Conservation (phyloP, 2,329 filamentous ascomycete species). For the Ceratocystiopsis minuta region DNA sequence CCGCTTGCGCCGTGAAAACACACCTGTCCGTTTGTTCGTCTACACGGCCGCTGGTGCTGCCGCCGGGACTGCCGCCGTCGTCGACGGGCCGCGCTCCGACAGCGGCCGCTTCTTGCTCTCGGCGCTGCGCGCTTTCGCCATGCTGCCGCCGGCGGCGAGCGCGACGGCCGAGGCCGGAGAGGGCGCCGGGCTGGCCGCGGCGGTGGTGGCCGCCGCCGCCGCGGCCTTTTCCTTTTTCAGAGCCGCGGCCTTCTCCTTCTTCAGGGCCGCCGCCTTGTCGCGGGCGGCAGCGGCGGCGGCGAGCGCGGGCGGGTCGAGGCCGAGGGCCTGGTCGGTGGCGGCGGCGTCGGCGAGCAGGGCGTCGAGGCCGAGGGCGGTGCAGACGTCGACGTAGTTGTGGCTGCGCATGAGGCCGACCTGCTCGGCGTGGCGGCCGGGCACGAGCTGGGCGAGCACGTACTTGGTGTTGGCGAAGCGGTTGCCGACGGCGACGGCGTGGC, state of each 20-base stretch:
- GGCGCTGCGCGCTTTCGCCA: conserved; percentile 18
- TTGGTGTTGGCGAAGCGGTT: conserved; percentile 91
- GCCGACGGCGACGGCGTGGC: conserved; percentile 53
- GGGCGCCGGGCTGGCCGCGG: conserved; percentile 21
- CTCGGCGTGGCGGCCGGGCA: conserved; percentile 57
- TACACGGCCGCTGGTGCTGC: neutral
- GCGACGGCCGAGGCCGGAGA: too few relatives aligned
- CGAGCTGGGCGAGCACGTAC: conserved; percentile 67
- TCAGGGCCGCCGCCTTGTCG: conserved; percentile 3
- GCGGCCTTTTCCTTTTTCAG: too few relatives aligned
- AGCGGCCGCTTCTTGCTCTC: conserved; percentile 8
- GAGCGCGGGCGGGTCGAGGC: conserved; percentile 27
- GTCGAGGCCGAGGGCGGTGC: conserved; percentile 45
- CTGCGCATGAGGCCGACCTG: conserved; percentile 44
- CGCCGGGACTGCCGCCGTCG: neutral
- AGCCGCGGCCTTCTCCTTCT: too few relatives aligned
- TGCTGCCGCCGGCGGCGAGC: conserved; percentile 21
- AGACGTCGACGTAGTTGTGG: conserved; percentile 55
- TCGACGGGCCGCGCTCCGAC: conserved; percentile 15
- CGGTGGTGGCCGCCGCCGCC: neutral
- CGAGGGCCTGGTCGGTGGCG: conserved; percentile 45
- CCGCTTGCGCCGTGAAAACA: too few relatives aligned
- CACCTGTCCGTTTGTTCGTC: too few relatives aligned
- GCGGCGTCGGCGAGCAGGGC: conserved; percentile 41
- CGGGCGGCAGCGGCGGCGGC: conserved; percentile 21